phyloP scores from a whole-genome alignment of 768 basidiomycete genomes.

The Nevesoporus exiguus region DNA sequence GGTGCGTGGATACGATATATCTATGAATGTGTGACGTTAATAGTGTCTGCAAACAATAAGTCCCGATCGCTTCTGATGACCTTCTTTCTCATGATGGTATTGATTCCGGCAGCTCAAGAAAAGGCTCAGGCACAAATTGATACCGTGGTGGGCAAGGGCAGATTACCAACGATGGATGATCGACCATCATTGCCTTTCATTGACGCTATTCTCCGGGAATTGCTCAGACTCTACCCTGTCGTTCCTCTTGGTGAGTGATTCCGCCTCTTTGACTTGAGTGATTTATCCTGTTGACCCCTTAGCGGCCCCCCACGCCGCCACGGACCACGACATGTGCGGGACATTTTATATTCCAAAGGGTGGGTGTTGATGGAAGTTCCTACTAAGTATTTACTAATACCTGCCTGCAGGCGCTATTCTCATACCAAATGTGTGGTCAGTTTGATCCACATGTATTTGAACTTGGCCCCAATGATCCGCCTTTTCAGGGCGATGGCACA shows the following conservation, averaged over 20 bases:
- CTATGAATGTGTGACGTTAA: background rate
- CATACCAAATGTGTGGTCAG: constrained; percentile 10
- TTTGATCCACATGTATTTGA: background rate
- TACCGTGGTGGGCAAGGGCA: background rate
- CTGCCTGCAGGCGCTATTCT: constrained; percentile 3
- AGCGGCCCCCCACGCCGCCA: background rate
- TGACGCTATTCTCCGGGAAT: background rate
- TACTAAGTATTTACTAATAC: background rate
- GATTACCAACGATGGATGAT: background rate
- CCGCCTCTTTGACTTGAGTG: background rate
- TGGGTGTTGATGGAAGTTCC: background rate
- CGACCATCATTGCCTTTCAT: background rate
- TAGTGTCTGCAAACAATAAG: background rate
- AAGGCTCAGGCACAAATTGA: background rate
- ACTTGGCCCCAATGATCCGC: no score
- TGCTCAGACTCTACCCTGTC: background rate
- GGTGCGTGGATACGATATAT: background rate
- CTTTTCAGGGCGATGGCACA: constrained; percentile 14
- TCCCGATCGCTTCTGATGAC: background rate
- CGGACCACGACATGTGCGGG: background rate
- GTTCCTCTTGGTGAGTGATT: background rate
- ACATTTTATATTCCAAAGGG: background rate
- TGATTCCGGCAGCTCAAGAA: no score
- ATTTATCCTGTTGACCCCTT: background rate
- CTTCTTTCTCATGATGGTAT: no score